Percentiles rank a stretch among this genome's conserved stretches.
These are phyloP conservation scores for Wallemia ichthyophaga DNA, from an alignment of 1,284 basidiomycete genomes.

Conservation along the genomic window DNA sequence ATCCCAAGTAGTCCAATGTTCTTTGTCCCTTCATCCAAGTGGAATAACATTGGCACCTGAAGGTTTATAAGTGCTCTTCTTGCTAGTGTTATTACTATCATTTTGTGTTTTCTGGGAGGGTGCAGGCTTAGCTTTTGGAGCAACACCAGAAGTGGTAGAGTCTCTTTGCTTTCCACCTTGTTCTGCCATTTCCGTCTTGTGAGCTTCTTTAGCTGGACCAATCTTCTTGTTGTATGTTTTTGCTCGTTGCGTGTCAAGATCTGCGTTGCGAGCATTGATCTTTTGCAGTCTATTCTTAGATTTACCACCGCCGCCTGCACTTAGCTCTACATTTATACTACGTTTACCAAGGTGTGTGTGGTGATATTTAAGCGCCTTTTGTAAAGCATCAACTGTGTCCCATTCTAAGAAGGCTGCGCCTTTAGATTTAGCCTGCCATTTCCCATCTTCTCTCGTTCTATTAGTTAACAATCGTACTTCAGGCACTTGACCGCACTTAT, in stretches of 20 bases:
- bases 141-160: not conserved
- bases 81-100: not conserved
- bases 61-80: not conserved
- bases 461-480: not conserved
- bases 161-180: not conserved
- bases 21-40: not conserved
- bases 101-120: not conserved
- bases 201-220: not conserved
- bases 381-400: not conserved
- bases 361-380: not conserved
- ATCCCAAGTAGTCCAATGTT: not conserved
- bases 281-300: not conserved
- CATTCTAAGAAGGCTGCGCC: not conserved
- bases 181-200: not conserved
- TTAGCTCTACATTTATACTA: not conserved
- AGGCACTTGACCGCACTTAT: not conserved
- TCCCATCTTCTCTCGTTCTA: not conserved
- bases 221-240: not conserved
- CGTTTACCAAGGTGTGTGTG: not conserved
- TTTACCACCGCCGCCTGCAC: not conserved
- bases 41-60: not conserved
- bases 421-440: not conserved
- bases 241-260: not conserved
- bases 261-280: not conserved
- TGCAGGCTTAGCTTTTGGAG: not conserved